Conservation (phyloP, 2,329 filamentous ascomycete species). For the Paraconiothyrium sp. region DNA sequence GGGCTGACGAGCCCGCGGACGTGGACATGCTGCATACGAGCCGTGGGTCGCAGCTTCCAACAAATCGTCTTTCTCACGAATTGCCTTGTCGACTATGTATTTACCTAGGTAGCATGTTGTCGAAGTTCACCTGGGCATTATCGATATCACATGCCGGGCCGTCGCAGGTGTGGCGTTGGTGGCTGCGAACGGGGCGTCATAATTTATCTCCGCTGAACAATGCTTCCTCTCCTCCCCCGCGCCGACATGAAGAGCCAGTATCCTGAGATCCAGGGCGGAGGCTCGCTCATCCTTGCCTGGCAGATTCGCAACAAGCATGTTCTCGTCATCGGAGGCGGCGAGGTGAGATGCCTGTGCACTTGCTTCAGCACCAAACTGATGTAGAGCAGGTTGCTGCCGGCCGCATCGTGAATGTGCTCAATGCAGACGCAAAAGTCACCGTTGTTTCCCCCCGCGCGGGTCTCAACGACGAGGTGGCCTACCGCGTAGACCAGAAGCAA, state of each 20-base stretch:
- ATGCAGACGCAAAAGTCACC: conserved; percentile 90
- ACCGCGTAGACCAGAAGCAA: conserved; percentile 78
- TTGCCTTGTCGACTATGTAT: background rate
- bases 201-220: conserved; percentile 37
- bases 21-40: background rate
- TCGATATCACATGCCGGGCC: background rate
- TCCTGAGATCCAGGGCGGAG: conserved; percentile 85
- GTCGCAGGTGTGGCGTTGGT: background rate
- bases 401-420: conserved; percentile 91
- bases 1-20: conserved; percentile 10
- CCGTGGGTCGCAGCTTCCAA: background rate
- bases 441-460: conserved; percentile 82
- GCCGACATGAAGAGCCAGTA: conserved; percentile 65
- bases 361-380: conserved; percentile 44
- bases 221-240: conserved; percentile 29
- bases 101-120: background rate
- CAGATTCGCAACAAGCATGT: conserved; percentile 89
- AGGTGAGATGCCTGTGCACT: conserved; percentile 66
- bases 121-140: background rate
- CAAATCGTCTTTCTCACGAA: background rate
- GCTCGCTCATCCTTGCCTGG: conserved; percentile 94
- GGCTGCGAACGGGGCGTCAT: conserved; percentile 12
- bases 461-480: conserved; percentile 87
- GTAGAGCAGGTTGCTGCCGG: conserved; percentile 84
- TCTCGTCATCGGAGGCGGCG: conserved; percentile 92